Conservation (phyloP, 2,329 filamentous ascomycete genomes). For the Diplocarpon rosae region DNA sequence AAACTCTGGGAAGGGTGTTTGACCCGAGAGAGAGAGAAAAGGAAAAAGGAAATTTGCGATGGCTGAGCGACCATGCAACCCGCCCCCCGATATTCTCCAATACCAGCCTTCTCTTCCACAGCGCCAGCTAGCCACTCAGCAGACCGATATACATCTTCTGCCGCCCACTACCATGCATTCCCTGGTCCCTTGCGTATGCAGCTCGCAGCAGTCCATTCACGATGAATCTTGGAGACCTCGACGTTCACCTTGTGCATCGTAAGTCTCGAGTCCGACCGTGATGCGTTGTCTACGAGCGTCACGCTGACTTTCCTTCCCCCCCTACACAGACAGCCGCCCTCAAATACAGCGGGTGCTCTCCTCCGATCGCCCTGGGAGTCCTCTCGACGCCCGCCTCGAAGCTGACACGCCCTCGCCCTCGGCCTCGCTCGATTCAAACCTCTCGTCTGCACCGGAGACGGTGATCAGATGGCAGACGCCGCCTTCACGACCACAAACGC, state of each 20-base stretch:
- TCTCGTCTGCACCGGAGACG: conserved; percentile 17
- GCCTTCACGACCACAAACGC: conserved; percentile 12
- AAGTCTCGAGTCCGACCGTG: conserved; percentile 10
- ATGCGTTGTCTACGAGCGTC: conserved; percentile 10
- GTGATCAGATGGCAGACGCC: conserved; percentile 23
- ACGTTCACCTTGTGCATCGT: conserved; percentile 19
- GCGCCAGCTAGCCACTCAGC: conserved; percentile 15
- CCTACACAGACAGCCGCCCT: conserved; percentile 17
- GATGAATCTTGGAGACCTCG: conserved; percentile 23
- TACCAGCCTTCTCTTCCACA: conserved; percentile 13
- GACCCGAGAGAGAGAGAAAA: no score
- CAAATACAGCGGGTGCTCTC: conserved; percentile 15
- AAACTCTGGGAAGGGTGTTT: not conserved
- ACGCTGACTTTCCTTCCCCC: conserved; percentile 5
- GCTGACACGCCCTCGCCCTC: conserved; percentile 15
- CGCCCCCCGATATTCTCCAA: conserved; percentile 8
- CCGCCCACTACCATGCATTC: conserved; percentile 21
- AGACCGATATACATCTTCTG: conserved; percentile 14
- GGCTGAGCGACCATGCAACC: conserved; percentile 14
- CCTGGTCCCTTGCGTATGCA: conserved; percentile 18
- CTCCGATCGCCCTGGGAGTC: conserved; percentile 15
- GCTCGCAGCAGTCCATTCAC: conserved; percentile 15
- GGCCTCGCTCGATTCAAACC: conserved; percentile 19
- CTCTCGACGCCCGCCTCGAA: conserved; percentile 16
- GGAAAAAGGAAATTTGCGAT: conserved; percentile 1